Conservation (phyloP, 352 stramenopile genomes). For the Pythium brachiatum region DNA sequence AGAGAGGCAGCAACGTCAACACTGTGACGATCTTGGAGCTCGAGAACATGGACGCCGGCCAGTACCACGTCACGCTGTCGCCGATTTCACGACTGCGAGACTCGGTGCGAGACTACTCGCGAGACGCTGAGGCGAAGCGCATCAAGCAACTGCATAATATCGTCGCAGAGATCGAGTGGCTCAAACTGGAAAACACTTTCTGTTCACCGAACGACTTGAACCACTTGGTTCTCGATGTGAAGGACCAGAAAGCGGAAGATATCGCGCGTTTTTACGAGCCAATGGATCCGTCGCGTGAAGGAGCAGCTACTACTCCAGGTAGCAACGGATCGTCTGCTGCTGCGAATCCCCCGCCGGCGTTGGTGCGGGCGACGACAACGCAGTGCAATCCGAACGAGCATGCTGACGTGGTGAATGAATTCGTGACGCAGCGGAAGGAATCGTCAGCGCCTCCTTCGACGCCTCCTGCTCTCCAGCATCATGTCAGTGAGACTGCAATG, state of each 20-base stretch:
- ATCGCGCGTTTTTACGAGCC: constrained; percentile 61
- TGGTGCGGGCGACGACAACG: constrained; percentile 31
- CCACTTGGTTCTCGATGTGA: constrained; percentile 44
- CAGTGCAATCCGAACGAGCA: constrained; percentile 28
- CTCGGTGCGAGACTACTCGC: constrained; percentile 62
- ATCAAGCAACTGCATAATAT: constrained; percentile 79
- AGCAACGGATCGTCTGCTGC: constrained; percentile 6
- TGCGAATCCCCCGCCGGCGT: constrained; percentile 17
- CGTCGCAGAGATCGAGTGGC: constrained; percentile 79
- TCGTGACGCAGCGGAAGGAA: constrained; percentile 8
- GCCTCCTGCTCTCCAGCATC: constrained; percentile 36
- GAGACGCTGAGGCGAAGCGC: constrained; percentile 75
- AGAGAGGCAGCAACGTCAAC: constrained; percentile 75
- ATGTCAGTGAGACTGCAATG: constrained; percentile 38
- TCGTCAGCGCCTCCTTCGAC: neutral
- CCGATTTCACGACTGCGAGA: constrained; percentile 70
- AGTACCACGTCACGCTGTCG: constrained; percentile 84
- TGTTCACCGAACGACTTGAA: constrained; percentile 75
- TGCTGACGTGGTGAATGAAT: constrained; percentile 13
- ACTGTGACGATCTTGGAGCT: constrained; percentile 69
- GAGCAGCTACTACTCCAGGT: neutral
- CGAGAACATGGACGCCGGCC: constrained; percentile 85
- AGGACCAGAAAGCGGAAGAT: constrained; percentile 57
- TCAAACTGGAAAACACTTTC: constrained; percentile 83
- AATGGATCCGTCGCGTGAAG: constrained; percentile 17